A percentile compares a stretch with the other conserved stretches of the same genome.
These are phyloP conservation scores for Phialophora verrucosa DNA, from an alignment of 2,329 filamentous ascomycete genomes.

Conservation along the genomic window DNA sequence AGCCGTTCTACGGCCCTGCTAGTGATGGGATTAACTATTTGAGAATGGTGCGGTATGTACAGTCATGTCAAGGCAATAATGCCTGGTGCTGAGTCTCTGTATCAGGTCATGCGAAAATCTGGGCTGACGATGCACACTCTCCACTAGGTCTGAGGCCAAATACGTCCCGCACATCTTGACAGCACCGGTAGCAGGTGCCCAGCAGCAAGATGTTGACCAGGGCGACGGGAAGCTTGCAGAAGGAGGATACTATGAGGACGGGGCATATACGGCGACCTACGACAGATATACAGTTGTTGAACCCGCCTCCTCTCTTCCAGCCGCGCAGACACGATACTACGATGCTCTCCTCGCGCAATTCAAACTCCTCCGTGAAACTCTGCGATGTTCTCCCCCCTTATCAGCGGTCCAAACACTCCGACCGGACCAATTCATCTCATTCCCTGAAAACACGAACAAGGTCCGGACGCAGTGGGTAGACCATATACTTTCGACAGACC, in stretches of 20 bases:
- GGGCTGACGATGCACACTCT: constrained; percentile 18
- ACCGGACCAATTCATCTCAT: constrained; percentile 58
- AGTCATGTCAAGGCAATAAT: constrained; percentile 1
- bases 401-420: constrained; percentile 61
- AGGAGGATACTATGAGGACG: constrained; percentile 73
- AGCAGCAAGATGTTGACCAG: constrained; percentile 46
- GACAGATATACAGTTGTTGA: constrained; percentile 43
- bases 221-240: constrained; percentile 11
- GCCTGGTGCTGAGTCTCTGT: constrained; percentile 34
- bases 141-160: constrained; percentile 73
- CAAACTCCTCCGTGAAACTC: constrained; percentile 63
- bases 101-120: background rate
- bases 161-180: constrained; percentile 73
- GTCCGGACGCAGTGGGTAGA: constrained; percentile 63
- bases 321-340: constrained; percentile 72
- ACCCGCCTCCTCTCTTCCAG: constrained; percentile 50
- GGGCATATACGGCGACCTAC: constrained; percentile 73
- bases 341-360: constrained; percentile 70
- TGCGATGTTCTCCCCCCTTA: constrained; percentile 63
- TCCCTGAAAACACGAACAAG: constrained; percentile 60
- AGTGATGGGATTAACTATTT: constrained; percentile 73
- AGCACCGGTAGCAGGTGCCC: constrained; percentile 53
- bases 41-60: constrained; percentile 70
- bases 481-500: constrained; percentile 49
- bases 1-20: constrained; percentile 71